phyloP scores from a whole-genome alignment of 2,329 filamentous ascomycete species.

The Helicocarpus griseus region DNA sequence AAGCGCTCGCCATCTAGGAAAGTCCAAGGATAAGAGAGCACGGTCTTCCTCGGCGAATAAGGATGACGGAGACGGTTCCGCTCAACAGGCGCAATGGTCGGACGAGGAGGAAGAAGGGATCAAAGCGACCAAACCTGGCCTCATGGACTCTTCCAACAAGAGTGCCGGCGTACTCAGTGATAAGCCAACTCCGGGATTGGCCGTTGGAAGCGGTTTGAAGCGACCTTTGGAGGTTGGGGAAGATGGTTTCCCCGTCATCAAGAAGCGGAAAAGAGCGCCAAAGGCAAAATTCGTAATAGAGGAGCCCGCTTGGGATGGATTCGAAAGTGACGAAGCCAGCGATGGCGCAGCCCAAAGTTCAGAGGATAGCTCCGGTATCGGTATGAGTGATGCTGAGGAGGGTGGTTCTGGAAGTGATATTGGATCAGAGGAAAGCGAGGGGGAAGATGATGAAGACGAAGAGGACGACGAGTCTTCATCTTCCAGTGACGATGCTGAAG shows the following conservation, averaged over 20 bases:
- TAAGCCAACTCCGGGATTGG: too few relatives aligned
- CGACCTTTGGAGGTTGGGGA: conserved; percentile 72
- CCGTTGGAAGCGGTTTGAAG: conserved; percentile 70
- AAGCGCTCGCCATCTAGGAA: conserved; percentile 67
- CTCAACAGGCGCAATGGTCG: not conserved
- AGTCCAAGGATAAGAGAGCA: conserved; percentile 46
- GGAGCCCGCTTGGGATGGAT: conserved; percentile 39
- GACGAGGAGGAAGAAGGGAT: not conserved
- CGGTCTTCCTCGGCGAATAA: conserved; percentile 8
- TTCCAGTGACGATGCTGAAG: conserved; percentile 15
- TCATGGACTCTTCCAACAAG: not conserved
- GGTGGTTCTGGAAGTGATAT: conserved; percentile 22
- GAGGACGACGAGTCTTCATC: conserved; percentile 28
- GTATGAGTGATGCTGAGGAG: conserved; percentile 11
- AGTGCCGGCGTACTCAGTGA: not conserved
- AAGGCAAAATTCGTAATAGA: conserved; percentile 21
- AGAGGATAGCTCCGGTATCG: conserved; percentile 22
- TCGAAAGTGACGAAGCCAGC: conserved; percentile 32
- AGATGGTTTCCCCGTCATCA: conserved; percentile 69
- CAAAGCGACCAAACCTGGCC: not conserved
- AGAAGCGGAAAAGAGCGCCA: conserved; percentile 54
- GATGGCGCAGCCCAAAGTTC: conserved; percentile 30
- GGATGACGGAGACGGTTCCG: conserved; percentile 14
- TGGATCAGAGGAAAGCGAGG: conserved; percentile 20
- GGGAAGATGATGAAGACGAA: conserved; percentile 16